A percentile compares a stretch with the other conserved stretches of the same genome.
phyloP scores from a whole-genome alignment of 225 moss, liverwort and hornwort genomes.

The Anthoceros angustus region DNA sequence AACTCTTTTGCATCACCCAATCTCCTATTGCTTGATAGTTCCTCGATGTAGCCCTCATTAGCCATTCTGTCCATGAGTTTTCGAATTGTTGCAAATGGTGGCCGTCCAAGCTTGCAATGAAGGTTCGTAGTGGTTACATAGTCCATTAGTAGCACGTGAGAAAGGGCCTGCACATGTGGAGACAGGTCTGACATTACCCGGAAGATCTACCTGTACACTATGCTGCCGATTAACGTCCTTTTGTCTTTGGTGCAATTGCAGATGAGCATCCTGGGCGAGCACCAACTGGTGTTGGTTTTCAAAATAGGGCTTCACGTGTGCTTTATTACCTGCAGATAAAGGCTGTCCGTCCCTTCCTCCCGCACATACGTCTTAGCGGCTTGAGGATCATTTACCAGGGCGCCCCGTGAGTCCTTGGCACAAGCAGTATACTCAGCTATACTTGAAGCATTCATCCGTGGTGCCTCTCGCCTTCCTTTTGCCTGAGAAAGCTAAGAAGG shows the following conservation, averaged over 20 bases:
- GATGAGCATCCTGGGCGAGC: background rate
- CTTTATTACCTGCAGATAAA: background rate
- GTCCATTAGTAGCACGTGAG: background rate
- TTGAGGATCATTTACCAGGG: background rate
- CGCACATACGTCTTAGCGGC: background rate
- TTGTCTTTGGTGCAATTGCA: background rate
- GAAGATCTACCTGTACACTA: no score
- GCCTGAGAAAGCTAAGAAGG: background rate
- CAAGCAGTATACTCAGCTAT: background rate
- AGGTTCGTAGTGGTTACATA: background rate
- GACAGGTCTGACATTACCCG: no score
- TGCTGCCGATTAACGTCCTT: no score
- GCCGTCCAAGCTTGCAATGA: background rate
- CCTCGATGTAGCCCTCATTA: background rate
- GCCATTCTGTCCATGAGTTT: background rate
- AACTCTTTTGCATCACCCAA: background rate
- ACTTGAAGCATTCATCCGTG: background rate
- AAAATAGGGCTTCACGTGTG: no score
- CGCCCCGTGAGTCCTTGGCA: background rate
- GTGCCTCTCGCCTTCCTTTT: background rate
- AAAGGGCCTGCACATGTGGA: background rate
- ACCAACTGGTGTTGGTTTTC: background rate
- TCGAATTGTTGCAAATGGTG: background rate
- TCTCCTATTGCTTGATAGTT: background rate
- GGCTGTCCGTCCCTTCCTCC: background rate